Percentiles rank a stretch among this genome's conserved stretches.
These are phyloP conservation scores for Diaporthe sp. DNA, from an alignment of 2,329 filamentous ascomycete species.

Conservation along the genomic window DNA sequence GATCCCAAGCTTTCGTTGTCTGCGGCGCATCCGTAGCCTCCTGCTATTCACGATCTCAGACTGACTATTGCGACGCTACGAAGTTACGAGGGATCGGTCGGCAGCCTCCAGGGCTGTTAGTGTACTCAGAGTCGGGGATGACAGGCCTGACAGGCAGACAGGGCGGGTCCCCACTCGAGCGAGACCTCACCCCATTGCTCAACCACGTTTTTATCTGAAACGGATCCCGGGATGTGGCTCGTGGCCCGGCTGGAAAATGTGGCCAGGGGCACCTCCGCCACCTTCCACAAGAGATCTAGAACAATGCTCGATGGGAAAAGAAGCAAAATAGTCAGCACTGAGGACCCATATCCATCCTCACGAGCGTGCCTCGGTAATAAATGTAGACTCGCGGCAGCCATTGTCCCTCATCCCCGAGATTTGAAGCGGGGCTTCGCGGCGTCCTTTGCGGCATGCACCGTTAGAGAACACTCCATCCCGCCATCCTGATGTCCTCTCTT, in stretches of 20 bases:
- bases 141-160: not conserved
- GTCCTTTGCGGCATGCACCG: too few relatives aligned
- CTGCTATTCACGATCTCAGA: not conserved
- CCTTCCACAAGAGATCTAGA: slow-evolving; percentile 24
- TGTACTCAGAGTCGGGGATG: not conserved
- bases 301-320: not conserved
- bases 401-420: not conserved
- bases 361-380: not conserved
- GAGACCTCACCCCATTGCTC: not conserved
- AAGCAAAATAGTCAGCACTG: not conserved
- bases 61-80: not conserved
- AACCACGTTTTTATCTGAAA: slow-evolving; percentile 32
- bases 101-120: too few relatives aligned
- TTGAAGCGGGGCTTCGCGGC: slow-evolving; percentile 15
- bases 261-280: not conserved
- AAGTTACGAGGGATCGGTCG: not conserved
- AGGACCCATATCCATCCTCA: not conserved
- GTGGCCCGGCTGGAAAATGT: slow-evolving; percentile 1
- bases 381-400: too few relatives aligned
- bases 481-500: not conserved
- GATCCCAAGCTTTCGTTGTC: not conserved
- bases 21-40: not conserved
- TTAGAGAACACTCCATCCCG: not conserved
- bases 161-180: not conserved
- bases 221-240: not conserved